Evolutionary conservation across 768 basidiomycete species (phyloP).

Genomic region (Russula sp.): DNA sequence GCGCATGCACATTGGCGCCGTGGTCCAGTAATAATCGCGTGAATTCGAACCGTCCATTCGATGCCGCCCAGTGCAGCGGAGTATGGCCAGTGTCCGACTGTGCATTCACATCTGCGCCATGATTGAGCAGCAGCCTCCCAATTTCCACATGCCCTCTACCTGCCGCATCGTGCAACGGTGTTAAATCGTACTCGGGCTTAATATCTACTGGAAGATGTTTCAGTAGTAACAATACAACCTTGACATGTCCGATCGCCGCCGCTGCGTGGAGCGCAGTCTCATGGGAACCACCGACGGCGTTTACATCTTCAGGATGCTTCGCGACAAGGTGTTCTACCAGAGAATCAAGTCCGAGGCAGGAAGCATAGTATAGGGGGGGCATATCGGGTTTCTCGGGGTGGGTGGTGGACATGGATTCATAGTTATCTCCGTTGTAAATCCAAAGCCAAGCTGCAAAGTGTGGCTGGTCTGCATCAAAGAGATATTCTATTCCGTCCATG

Average conservation of each 20-base stretch:
- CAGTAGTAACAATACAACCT: background rate
- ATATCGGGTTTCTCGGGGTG: background rate
- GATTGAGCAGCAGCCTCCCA: background rate
- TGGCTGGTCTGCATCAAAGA: no score
- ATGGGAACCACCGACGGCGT: no score
- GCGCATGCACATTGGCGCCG: background rate
- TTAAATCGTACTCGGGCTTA: no score
- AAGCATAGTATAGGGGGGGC: no score
- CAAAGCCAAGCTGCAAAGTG: no score
- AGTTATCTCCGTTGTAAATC: no score
- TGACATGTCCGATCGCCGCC: background rate
- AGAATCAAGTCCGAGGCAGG: no score
- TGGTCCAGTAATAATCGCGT: background rate
- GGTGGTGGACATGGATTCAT: no score
- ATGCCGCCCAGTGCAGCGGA: background rate
- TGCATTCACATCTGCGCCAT: background rate
- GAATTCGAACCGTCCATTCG: rapidly evolving
- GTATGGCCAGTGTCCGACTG: background rate
- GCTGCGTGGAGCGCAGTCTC: background rate
- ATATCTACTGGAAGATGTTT: background rate
- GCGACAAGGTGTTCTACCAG: no score
- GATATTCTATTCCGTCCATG: no score
- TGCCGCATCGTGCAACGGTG: background rate
- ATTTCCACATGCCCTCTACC: background rate
- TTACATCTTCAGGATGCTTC: no score